phyloP scores from a whole-genome alignment of 495 filamentous ascomycete species.

The Neurospora sublineolata region DNA sequence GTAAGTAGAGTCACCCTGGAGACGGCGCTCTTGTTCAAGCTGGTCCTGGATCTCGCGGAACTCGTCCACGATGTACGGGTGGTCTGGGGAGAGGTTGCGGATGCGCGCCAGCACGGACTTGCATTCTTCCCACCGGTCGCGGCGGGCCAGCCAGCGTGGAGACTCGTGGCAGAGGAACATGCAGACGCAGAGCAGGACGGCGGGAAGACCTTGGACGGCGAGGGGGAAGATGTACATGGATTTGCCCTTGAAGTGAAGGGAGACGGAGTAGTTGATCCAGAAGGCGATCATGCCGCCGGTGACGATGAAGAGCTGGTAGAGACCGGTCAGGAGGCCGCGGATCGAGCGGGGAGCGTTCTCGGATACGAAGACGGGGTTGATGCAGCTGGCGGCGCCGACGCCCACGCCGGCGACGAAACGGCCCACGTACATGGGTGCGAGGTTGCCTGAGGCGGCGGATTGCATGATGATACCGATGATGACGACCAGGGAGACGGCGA shows the following conservation, averaged over 20 bases:
- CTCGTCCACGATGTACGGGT: conserved; percentile 55
- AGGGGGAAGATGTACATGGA: conserved; percentile 55
- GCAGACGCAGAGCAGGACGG: conserved; percentile 43
- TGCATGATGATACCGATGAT: conserved; percentile 46
- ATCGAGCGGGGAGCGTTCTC: conserved; percentile 42
- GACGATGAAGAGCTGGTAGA: conserved; percentile 51
- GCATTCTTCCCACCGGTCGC: conserved; percentile 60
- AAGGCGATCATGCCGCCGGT: conserved; percentile 44
- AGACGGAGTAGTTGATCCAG: conserved; percentile 47
- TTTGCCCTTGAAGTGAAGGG: conserved; percentile 24
- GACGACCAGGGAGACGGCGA: conserved; percentile 44
- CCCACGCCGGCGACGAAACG: conserved; percentile 52
- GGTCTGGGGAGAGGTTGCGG: conserved; percentile 42
- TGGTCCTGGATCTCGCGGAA: conserved; percentile 55
- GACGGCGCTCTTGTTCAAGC: conserved; percentile 55
- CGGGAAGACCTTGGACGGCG: conserved; percentile 54
- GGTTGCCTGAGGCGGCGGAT: conserved; percentile 34
- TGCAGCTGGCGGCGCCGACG: conserved; percentile 46
- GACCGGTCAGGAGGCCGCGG: conserved; percentile 45
- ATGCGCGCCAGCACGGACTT: conserved; percentile 42
- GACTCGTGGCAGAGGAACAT: conserved; percentile 52
- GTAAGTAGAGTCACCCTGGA: conserved; percentile 50
- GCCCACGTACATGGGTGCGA: conserved; percentile 49
- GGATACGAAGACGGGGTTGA: conserved; percentile 48
- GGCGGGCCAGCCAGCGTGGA: conserved; percentile 57